Evolutionary conservation across 768 basidiomycete species (phyloP).

Genomic region (Rhodotorula graminis): DNA sequence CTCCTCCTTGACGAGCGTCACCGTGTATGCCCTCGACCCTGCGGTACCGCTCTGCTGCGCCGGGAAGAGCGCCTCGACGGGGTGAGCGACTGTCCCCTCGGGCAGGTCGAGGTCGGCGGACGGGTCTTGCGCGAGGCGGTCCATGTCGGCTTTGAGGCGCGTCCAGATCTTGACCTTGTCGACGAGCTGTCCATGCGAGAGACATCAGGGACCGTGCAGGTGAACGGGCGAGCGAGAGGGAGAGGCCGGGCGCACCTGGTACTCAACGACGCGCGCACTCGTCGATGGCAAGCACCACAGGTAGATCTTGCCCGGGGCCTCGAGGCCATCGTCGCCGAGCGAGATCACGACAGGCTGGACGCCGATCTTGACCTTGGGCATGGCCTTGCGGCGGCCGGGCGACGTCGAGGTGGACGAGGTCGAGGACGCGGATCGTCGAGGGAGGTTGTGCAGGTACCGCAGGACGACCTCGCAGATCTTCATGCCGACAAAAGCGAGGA

Average conservation of each 20-base stretch:
- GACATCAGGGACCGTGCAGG: neutral
- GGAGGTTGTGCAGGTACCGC: conserved; percentile 13
- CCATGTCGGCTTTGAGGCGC: conserved; percentile 1
- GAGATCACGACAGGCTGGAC: conserved; percentile 14
- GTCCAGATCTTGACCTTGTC: conserved; percentile 29
- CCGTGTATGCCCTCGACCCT: neutral
- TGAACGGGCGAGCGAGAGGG: neutral
- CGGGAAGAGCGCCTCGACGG: conserved; percentile 1
- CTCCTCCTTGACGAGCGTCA: neutral
- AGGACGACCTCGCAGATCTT: conserved; percentile 33
- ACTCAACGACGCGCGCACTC: conserved; percentile 15
- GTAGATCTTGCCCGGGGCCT: neutral
- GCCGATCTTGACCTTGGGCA: conserved; percentile 30
- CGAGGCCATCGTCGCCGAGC: neutral
- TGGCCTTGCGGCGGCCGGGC: conserved; percentile 8
- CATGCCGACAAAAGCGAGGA: conserved; percentile 31
- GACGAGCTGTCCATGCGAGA: neutral
- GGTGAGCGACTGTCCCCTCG: neutral
- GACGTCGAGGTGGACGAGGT: neutral
- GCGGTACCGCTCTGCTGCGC: neutral
- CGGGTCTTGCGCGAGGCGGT: neutral
- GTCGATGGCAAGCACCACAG: conserved; percentile 30
- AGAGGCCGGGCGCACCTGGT: conserved; percentile 10
- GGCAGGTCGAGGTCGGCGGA: neutral
- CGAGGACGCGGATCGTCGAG: neutral